Base-by-base conservation (phyloP, 306 rosid species). In the Macrotyloma uniflorum region DNA sequence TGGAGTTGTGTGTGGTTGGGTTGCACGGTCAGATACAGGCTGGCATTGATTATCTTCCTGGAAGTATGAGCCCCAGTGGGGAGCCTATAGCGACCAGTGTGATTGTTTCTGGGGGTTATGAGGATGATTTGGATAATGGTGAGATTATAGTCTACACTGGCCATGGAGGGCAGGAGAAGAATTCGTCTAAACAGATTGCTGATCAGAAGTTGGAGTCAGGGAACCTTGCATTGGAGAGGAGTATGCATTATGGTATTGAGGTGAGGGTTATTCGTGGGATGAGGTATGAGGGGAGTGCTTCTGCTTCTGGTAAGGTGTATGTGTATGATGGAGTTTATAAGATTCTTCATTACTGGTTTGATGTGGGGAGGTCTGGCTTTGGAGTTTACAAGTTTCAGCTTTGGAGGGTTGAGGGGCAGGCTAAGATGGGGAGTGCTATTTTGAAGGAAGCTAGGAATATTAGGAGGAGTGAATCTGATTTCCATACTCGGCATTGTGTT, bases 1-100 rank as follows among this genome's bases (percentile, higher is more conserved):
- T 95, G 96, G 98, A 95, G 51, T 40, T 95, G 79, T 87, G 90
- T 40, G 97, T 95, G 15, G 84, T 95, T 18, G 99, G 99, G 2
- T 76, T 95, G 76, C 99, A 95, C 24, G 87, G 92, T 28, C 99
- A 93, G 72, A 70, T 86, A 14, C 99, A 95, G 69, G 99, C 98
- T 12, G 99, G 99, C 1, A 95, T 95, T 33, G 99, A 95, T 77
- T 95, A 85, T 74, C 88, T 95, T 26, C 91, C 99, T 0, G 93
- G 70, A 8, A 88, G 85, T 80, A 88, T 90, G 90, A 89, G 97
- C 75, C 77, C 97, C 5, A 89, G 88, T 20, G 91, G 92, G 4
- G 98, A 95, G 82, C 97, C 99, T 1, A 93, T 95, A 50, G 99
- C 99, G 0, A 95, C 99, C 0, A 95, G 98, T 61, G 78, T 93